Evolutionary conservation across 495 filamentous ascomycete genomes (phyloP).

Genomic region (Penicillium longicatenatum): DNA sequence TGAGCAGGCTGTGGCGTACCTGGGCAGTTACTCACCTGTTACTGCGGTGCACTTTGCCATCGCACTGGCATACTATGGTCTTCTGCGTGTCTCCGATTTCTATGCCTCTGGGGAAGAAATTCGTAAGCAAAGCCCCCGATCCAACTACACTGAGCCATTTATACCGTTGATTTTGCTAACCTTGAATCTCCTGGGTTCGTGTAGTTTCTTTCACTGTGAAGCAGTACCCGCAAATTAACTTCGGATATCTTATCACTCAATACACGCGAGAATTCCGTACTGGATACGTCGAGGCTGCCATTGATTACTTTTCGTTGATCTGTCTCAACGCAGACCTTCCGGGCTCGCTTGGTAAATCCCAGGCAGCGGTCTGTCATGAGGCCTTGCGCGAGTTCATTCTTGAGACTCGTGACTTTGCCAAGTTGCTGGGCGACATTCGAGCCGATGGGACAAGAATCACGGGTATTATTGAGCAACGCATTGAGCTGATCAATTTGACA

Average conservation of each 20-base stretch:
- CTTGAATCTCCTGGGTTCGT: not conserved
- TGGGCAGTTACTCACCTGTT: conserved; percentile 85
- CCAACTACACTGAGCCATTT: conserved; percentile 4
- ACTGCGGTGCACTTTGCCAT: conserved; percentile 95
- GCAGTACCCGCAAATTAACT: conserved; percentile 86
- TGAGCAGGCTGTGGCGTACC: conserved; percentile 87
- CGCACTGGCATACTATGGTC: conserved; percentile 84
- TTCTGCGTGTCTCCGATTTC: conserved; percentile 80
- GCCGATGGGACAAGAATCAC: conserved; percentile 78
- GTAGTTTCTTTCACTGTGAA: conserved; percentile 70
- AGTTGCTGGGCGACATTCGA: conserved; percentile 87
- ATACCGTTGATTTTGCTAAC: conserved; percentile 33
- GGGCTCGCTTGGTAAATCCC: conserved; percentile 69
- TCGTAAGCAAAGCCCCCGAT: conserved; percentile 46
- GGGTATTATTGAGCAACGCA: conserved; percentile 87
- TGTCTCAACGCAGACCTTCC: conserved; percentile 88
- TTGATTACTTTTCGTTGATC: conserved; percentile 91
- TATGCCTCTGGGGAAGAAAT: conserved; percentile 70
- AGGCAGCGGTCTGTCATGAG: conserved; percentile 84
- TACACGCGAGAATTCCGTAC: conserved; percentile 96
- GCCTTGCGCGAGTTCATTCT: conserved; percentile 93
- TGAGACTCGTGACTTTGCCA: conserved; percentile 91
- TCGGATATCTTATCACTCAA: conserved; percentile 87
- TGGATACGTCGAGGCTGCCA: conserved; percentile 79
- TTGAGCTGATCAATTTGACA: conserved; percentile 75